phyloP scores from a whole-genome alignment of 257 asterid species.

The Ilex aquifolium region DNA sequence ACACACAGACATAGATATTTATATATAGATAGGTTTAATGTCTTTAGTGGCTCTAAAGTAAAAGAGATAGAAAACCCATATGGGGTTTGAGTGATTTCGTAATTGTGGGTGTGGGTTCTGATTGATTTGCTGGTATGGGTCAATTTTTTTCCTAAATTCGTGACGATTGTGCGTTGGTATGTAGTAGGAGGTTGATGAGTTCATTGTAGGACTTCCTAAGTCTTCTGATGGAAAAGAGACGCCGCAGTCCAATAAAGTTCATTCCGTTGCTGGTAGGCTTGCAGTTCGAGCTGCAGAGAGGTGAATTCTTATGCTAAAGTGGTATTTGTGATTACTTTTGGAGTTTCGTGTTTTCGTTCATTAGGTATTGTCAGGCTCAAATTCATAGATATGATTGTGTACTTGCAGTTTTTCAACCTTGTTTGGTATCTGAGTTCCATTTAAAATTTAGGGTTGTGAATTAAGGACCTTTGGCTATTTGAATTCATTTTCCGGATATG shows the following conservation, averaged over 20 bases:
- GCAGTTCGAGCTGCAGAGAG: constrained; percentile 92
- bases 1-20: background rate
- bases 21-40: background rate
- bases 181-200: constrained; percentile 92
- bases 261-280: constrained; percentile 84
- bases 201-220: constrained; percentile 79
- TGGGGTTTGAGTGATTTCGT: too few relatives aligned
- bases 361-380: too few relatives aligned
- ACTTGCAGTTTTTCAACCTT: too few relatives aligned
- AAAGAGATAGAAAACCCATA: too few relatives aligned
- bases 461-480: too few relatives aligned
- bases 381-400: too few relatives aligned
- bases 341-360: background rate
- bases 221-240: constrained; percentile 78
- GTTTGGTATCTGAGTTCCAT: too few relatives aligned
- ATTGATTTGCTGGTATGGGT: background rate
- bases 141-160: background rate
- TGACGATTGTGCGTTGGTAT: constrained; percentile 10
- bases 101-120: too few relatives aligned
- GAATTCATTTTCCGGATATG: too few relatives aligned
- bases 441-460: too few relatives aligned
- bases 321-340: background rate
- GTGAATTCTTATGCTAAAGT: constrained; percentile 19
- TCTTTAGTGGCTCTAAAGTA: background rate
- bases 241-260: constrained; percentile 79